These are phyloP conservation scores for Phytopythium chamaehyphon DNA, from an alignment of 352 stramenopile genomes.

Conservation along the genomic window DNA sequence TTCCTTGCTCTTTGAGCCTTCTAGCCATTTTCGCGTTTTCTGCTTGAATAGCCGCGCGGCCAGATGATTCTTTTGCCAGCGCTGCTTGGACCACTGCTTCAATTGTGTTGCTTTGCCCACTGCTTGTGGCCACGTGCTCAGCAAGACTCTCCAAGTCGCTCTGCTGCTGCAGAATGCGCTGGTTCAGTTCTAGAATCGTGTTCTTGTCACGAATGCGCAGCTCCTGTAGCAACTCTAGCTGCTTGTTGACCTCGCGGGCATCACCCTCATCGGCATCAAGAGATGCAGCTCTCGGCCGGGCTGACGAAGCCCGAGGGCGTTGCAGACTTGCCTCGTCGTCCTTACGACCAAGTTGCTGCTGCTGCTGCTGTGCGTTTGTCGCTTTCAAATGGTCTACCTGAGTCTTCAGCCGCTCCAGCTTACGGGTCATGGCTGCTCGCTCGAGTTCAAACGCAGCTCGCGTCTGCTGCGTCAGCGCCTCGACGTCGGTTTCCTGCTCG, in stretches of 20 bases:
- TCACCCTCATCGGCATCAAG: constrained; percentile 2
- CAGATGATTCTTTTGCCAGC: constrained; percentile 25
- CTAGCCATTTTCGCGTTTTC: constrained; percentile 39
- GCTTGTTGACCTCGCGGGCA: constrained; percentile 36
- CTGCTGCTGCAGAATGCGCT: constrained; percentile 52
- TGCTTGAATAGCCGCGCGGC: constrained; percentile 18
- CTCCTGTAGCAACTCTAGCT: constrained; percentile 65
- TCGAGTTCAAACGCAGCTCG: constrained; percentile 56
- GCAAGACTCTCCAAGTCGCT: constrained; percentile 54
- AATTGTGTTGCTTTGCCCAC: constrained; percentile 17
- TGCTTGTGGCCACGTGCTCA: constrained; percentile 45
- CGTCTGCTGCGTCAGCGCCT: constrained; percentile 38
- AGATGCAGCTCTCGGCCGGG: not conserved
- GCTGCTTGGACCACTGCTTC: not conserved
- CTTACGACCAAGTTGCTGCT: constrained; percentile 9
- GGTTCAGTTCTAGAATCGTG: constrained; percentile 51
- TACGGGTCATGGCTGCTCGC: constrained; percentile 33
- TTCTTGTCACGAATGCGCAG: constrained; percentile 58
- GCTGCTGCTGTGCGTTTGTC: constrained; percentile 31
- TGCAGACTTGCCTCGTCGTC: not conserved
- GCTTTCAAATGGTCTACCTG: constrained; percentile 35
- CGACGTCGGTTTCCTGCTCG: constrained; percentile 54
- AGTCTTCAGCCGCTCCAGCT: constrained; percentile 35
- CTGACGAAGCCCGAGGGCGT: not conserved
- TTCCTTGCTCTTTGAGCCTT: constrained; percentile 45